Base-by-base conservation (phyloP, 2,329 filamentous ascomycete species). In the Fusarium nygamai region DNA sequence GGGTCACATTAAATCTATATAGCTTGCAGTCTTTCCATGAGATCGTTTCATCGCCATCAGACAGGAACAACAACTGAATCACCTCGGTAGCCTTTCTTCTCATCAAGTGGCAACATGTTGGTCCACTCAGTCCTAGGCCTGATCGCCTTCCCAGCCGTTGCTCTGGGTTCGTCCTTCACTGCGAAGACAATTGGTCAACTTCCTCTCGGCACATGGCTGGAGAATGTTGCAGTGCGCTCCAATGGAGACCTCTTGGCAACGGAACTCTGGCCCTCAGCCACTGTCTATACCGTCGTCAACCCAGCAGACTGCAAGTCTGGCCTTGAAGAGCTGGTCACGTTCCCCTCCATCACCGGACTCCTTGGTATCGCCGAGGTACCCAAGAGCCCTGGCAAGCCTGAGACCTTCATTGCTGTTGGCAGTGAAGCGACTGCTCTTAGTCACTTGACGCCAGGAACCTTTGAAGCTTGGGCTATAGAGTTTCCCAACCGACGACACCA, bases 341-440 rank as follows among this genome's bases (percentile, higher is more conserved):
- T 68, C 3, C 47, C 64, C 3, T 68, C 65, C 0, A 68, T 68
- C 3, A 41, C 50, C 11, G 56, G 65, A 2, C 57, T 68, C 6
- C 36, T 68, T 3, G 65, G 65, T 8, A 68, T 68, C 16, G n/a
- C 56, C 1, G 54, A 68, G 29, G 34, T 68, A 12, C 47, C 64
- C 4, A 24, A 34, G 3, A 20, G n/a, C 9, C 56, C 29, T 10
- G 47, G 41, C 1, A 68, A 54, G 24, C 47, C 64, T 1, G 65
- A 68, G 13, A 68, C 64, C 5, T 68, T 68, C 27, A 27, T 68
- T 5, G 57, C 22, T 12, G 64, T 68, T 12, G 65, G 65, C 6
- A 62, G 65, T 17, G 67, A 68, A 8, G 56, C 65, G 6, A 68
- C 65, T 16, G 65, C 36, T 12, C 54, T 68, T 3, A 53, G 64